A percentile compares a stretch with the other conserved stretches of the same genome.
Conservation (phyloP, 1,284 basidiomycete species). For the Earliella scabrosa region DNA sequence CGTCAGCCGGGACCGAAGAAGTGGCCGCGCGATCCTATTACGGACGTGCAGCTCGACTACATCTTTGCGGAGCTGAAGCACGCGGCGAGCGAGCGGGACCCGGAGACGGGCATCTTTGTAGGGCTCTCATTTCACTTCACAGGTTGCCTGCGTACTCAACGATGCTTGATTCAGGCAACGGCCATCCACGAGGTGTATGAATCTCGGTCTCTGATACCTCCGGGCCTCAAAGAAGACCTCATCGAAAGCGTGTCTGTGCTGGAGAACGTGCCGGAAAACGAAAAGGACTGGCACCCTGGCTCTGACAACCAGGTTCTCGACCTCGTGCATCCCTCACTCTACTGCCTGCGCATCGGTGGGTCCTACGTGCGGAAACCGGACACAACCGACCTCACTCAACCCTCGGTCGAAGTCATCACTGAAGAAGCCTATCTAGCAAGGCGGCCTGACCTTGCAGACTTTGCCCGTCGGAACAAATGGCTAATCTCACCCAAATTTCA, state of each 20-base stretch:
- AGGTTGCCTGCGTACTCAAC: not conserved
- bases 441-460: not conserved
- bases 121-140: not conserved
- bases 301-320: no score
- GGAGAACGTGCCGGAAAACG: not conserved
- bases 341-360: not conserved
- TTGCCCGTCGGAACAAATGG: not conserved
- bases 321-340: no score
- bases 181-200: not conserved
- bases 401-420: not conserved
- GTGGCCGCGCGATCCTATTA: slow-evolving; percentile 1
- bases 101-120: slow-evolving; percentile 31
- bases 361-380: not conserved
- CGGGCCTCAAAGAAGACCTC: not conserved
- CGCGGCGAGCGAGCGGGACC: not conserved
- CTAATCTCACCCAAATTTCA: not conserved
- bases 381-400: not conserved
- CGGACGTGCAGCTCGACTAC: slow-evolving; percentile 2
- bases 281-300: no score
- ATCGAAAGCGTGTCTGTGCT: not conserved
- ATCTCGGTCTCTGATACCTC: not conserved
- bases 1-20: no score
- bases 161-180: not conserved
- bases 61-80: slow-evolving; percentile 2
- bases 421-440: not conserved